Percentiles rank a stretch among this genome's conserved stretches.
phyloP scores from a whole-genome alignment of 2,329 filamentous ascomycete species.

The Aureobasidium sp. region DNA sequence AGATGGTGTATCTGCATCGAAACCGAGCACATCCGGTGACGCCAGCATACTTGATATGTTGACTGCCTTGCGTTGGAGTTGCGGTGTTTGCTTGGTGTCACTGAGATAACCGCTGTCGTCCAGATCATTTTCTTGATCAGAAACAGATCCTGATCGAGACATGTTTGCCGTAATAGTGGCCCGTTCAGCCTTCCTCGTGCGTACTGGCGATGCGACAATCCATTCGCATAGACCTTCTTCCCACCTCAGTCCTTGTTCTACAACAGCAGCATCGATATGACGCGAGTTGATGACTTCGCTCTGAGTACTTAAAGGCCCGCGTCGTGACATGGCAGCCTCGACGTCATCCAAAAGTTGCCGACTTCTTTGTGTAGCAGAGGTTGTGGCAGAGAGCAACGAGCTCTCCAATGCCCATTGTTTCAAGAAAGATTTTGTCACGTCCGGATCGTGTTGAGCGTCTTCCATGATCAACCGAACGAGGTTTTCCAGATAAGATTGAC shows the following conservation, averaged over 20 bases:
- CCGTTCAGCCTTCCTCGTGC: not conserved
- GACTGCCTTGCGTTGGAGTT: not conserved
- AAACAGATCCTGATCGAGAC: not conserved
- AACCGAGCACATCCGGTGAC: conserved; percentile 9
- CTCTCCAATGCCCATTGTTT: conserved; percentile 33
- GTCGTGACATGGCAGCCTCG: conserved; percentile 28
- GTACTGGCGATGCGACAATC: conserved; percentile 36
- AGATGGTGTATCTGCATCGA: not conserved
- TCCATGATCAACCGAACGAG: conserved; percentile 27
- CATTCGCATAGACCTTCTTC: conserved; percentile 42
- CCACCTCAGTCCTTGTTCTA: conserved; percentile 30
- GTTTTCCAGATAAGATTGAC: conserved; percentile 24
- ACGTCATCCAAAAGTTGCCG: conserved; percentile 27
- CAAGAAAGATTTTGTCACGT: conserved; percentile 22
- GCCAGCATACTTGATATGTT: not conserved
- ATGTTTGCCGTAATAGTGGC: not conserved
- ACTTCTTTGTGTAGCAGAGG: conserved; percentile 23
- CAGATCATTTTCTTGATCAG: not conserved
- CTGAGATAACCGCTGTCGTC: conserved; percentile 14
- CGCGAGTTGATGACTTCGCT: conserved; percentile 18
- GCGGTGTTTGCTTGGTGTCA: not conserved
- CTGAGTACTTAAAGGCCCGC: conserved; percentile 25
- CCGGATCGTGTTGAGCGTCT: conserved; percentile 23
- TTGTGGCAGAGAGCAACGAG: conserved; percentile 32
- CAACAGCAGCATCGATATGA: not conserved